Evolutionary conservation across 345 rosid genomes (phyloP).

Genomic region (Euclidium syriacum): DNA sequence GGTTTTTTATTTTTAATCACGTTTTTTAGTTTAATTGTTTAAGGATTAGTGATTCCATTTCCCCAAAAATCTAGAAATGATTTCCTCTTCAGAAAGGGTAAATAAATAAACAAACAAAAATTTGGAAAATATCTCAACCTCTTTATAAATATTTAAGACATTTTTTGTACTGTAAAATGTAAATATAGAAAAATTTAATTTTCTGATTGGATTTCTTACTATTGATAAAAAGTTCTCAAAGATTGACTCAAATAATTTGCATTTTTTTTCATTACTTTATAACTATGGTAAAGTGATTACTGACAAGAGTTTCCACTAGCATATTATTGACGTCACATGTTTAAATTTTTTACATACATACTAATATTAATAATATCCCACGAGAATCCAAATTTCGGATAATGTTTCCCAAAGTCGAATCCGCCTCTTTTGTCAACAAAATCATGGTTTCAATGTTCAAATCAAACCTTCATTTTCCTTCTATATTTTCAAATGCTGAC

Average conservation of each 20-base stretch:
- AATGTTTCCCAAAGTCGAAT: background rate
- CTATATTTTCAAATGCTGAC: background rate
- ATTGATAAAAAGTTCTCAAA: background rate
- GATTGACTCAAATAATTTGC: background rate
- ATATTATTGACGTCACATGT: background rate
- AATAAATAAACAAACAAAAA: too few relatives aligned
- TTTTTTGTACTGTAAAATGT: background rate
- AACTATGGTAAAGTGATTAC: background rate
- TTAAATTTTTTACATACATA: background rate
- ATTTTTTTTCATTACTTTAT: background rate
- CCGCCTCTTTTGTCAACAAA: background rate
- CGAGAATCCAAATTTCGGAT: background rate
- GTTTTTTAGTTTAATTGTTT: background rate
- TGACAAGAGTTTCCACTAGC: background rate
- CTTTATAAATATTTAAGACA: background rate
- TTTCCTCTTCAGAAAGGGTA: background rate
- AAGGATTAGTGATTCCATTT: background rate
- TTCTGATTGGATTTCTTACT: background rate
- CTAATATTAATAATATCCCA: background rate
- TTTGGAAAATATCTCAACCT: background rate
- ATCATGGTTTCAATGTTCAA: conserved; percentile 6
- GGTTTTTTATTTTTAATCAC: background rate
- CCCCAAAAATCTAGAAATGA: background rate
- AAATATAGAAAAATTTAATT: background rate
- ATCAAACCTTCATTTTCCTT: background rate